A percentile compares a stretch with the other conserved stretches of the same genome.
phyloP scores from a whole-genome alignment of 1,139 yeast species.

The Magnusiomyces ingens region DNA sequence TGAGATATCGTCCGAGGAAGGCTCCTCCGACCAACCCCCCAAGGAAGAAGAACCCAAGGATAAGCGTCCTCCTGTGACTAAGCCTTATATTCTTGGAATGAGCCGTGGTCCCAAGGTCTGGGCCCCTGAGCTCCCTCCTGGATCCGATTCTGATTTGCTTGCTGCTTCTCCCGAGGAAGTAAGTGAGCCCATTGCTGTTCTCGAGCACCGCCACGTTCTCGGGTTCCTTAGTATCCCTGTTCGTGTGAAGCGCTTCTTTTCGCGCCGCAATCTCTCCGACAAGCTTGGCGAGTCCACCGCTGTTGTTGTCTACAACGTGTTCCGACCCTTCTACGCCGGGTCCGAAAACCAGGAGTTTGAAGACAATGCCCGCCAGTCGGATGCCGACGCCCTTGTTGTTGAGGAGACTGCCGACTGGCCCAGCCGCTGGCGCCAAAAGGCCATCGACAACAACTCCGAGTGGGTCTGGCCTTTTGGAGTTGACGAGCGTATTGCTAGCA shows the following conservation, averaged over 20 bases:
- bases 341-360: not conserved
- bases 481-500: conserved; percentile 58
- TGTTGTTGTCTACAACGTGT: conserved; percentile 49
- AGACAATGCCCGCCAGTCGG: conserved; percentile 31
- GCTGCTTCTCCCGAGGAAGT: conserved; percentile 18
- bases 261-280: conserved; percentile 63
- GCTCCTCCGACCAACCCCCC: conserved; percentile 13
- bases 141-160: conserved; percentile 49
- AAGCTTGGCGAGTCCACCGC: conserved; percentile 58
- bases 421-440: conserved; percentile 67
- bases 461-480: conserved; percentile 76
- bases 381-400: conserved; percentile 47
- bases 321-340: conserved; percentile 40
- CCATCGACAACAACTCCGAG: conserved; percentile 65
- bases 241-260: conserved; percentile 73
- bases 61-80: conserved; percentile 45
- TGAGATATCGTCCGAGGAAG: not conserved
- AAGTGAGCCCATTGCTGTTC: conserved; percentile 59
- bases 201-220: conserved; percentile 64
- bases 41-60: conserved; percentile 31
- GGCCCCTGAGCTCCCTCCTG: conserved; percentile 41
- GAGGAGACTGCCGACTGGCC: conserved; percentile 91
- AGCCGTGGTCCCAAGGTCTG: conserved; percentile 12
- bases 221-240: conserved; percentile 76
- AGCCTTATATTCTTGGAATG: conserved; percentile 55